Evolutionary conservation across 306 rosid genomes (phyloP).

Genomic region (Hippophae rhamnoides): DNA sequence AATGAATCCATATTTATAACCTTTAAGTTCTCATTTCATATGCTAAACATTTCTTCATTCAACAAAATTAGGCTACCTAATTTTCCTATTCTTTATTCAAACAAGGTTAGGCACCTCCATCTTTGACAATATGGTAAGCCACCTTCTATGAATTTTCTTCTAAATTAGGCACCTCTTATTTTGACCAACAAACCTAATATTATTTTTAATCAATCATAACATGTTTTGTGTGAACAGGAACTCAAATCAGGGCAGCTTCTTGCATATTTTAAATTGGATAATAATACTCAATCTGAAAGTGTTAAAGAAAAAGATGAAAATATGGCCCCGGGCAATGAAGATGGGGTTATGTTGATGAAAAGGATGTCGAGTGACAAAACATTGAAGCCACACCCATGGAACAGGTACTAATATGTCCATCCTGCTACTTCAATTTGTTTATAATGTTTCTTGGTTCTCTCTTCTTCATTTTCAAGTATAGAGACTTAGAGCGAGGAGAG

Average conservation of each 20-base stretch:
- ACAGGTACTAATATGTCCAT: conserved; percentile 36
- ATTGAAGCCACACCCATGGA: conserved; percentile 59
- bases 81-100: no score
- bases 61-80: no score
- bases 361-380: conserved; percentile 38
- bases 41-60: no score
- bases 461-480: not conserved
- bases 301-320: conserved; percentile 30
- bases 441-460: not conserved
- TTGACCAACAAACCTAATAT: no score
- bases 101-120: no score
- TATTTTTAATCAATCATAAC: no score
- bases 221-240: conserved; percentile 59
- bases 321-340: conserved; percentile 14
- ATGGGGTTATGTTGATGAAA: conserved; percentile 30
- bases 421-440: not conserved
- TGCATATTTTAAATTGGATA: conserved; percentile 49
- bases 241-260: conserved; percentile 90
- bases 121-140: no score
- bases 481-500: no score
- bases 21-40: no score
- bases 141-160: no score
- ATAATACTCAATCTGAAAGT: conserved; percentile 25
- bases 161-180: no score
- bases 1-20: no score